Evolutionary conservation across 2,329 filamentous ascomycete genomes (phyloP).

Genomic region (Dactylellina cionopaga): DNA sequence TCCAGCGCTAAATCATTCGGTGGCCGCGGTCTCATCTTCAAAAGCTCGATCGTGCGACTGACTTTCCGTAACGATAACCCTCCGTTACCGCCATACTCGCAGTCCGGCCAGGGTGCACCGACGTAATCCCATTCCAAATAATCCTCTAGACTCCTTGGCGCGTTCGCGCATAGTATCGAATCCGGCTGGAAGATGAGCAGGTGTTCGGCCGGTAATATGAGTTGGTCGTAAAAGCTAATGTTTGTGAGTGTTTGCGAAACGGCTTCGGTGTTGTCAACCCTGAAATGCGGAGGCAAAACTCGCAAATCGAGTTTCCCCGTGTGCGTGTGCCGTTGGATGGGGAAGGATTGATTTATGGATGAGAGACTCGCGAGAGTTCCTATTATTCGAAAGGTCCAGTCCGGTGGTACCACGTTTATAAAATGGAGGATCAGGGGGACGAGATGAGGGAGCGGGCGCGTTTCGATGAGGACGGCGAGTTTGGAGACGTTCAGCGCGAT

Average conservation of each 20-base stretch:
- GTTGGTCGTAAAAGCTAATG: conserved; percentile 66
- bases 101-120: conserved; percentile 63
- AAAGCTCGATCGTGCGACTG: conserved; percentile 66
- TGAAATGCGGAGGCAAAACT: conserved; percentile 67
- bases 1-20: conserved; percentile 64
- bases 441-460: conserved; percentile 60
- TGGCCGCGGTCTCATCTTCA: conserved; percentile 62
- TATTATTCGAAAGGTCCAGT: conserved; percentile 70
- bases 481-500: conserved; percentile 64
- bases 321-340: conserved; percentile 40
- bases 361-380: conserved; percentile 65
- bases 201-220: conserved; percentile 66
- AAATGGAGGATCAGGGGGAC: conserved; percentile 67
- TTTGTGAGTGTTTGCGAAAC: conserved; percentile 67
- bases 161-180: conserved; percentile 68
- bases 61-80: conserved; percentile 67
- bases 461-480: conserved; percentile 68
- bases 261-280: conserved; percentile 66
- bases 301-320: conserved; percentile 61
- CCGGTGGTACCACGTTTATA: conserved; percentile 68
- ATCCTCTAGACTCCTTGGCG: conserved; percentile 63
- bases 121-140: conserved; percentile 67
- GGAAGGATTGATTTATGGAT: conserved; percentile 57
- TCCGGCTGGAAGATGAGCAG: conserved; percentile 68
- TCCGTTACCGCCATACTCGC: conserved; percentile 63